Evolutionary conservation across 768 basidiomycete species (phyloP), one percentile per base, ranked within the genome.

Genomic region (Xerocomellus amylosporus): DNA sequence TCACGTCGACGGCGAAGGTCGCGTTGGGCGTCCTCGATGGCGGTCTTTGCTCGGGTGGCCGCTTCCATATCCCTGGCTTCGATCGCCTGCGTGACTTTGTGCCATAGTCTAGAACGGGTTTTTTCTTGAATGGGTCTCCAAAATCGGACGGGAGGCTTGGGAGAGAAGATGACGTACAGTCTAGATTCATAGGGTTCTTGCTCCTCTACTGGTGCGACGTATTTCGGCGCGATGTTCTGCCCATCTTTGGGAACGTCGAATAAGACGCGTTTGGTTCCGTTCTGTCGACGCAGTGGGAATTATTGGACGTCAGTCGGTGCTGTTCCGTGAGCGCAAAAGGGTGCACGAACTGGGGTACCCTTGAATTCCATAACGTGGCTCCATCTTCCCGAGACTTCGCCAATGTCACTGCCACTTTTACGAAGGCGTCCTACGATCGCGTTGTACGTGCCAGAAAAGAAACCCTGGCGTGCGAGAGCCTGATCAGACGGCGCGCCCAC

Each of bases 371-470:
- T 95, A 26, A 82, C 68, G 60, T 88, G 84, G 68, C 85, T 91
- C 97, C 97, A 99, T 68, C 87, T 82, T 28, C 97, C 97, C 14
- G 81, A 81, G 36, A 99, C 73, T 66, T 98, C 94, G 5, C 95
- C 97, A 14, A 90, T 75, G 3, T 91, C 88, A 7, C 73, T 73
- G 26, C 75, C 73, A 13, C 80, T 77, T 46, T 77, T 80, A 58
- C 87, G 86, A 61, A 98, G 79, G 60, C 85, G 83, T 10, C 97
- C 97, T 6, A 83, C 71, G 54, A 99, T 81, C 36, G 87, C 85
- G 68, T 99, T 98, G 77, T 98, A 96, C 51, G 90, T 88, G 22
- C 97, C 97, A 1, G 93, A 94, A 73, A 98, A 97, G 79, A 96
- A 98, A 19, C 96, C 96, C 90, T 91, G 64, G 2, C 8, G 37